A percentile compares a stretch with the other conserved stretches of the same genome.
Conservation (phyloP, 2,329 filamentous ascomycete species). For the Purpureocillium takamizusanense region DNA sequence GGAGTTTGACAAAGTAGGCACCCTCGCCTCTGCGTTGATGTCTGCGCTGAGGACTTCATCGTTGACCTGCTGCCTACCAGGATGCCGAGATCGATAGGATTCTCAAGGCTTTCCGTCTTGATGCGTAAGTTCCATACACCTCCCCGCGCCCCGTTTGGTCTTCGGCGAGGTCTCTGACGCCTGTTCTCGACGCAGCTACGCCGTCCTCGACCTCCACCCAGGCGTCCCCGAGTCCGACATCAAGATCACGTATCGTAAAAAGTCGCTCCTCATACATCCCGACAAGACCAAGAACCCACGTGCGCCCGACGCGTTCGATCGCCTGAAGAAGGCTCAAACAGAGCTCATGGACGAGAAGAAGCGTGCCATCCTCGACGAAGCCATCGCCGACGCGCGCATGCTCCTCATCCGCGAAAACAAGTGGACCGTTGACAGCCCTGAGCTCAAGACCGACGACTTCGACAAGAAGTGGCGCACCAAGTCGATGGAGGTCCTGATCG, state of each 20-base stretch:
- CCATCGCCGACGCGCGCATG: conserved; percentile 92
- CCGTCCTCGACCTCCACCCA: conserved; percentile 89
- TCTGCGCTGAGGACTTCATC: conserved; percentile 3
- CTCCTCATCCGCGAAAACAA: conserved; percentile 90
- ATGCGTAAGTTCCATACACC: conserved; percentile 42
- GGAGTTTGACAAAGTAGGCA: conserved; percentile 75
- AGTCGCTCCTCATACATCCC: conserved; percentile 97
- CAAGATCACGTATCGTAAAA: conserved; percentile 87
- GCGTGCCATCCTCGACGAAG: conserved; percentile 79
- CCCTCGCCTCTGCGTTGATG: too few species aligned
- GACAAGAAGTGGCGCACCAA: conserved; percentile 83
- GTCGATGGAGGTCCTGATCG: conserved; percentile 79
- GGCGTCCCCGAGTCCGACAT: conserved; percentile 95
- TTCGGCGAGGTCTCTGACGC: conserved; percentile 3
- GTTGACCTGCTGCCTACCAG: conserved; percentile 31
- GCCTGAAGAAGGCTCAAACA: conserved; percentile 88
- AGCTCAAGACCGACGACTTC: conserved; percentile 78
- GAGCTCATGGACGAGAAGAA: conserved; percentile 91
- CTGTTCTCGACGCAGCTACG: conserved; percentile 58
- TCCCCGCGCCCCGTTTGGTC: background rate
- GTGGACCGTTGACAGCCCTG: conserved; percentile 80
- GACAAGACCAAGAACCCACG: conserved; percentile 91
- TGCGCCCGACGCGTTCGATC: conserved; percentile 92
- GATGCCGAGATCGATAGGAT: conserved; percentile 96
- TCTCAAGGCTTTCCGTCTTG: conserved; percentile 73